A percentile compares a stretch with the other conserved stretches of the same genome.
Conservation (phyloP, 257 asterid species). For the Jaltomata sinuosa region DNA sequence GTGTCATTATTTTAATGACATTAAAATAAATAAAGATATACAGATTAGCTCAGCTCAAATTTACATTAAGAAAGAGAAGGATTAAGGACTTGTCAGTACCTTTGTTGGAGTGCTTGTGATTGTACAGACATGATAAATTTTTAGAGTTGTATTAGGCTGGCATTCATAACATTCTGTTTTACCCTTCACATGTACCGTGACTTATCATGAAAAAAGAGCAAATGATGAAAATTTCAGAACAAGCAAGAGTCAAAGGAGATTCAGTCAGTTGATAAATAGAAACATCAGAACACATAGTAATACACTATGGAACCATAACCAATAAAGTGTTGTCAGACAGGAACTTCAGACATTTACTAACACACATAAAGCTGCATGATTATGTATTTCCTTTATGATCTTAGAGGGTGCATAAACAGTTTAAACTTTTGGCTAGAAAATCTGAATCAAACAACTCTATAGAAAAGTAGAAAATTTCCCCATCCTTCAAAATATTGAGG, state of each 20-base stretch:
- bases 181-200: slow-evolving; percentile 89
- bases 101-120: slow-evolving; percentile 97
- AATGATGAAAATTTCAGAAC: neutral
- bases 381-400: neutral
- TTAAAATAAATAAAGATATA: neutral
- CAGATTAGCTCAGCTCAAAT: neutral
- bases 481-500: neutral
- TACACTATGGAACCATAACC: neutral
- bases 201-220: slow-evolving; percentile 37
- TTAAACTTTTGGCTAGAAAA: neutral
- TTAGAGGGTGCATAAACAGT: neutral
- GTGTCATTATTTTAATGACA: neutral
- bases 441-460: neutral
- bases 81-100: slow-evolving; percentile 30
- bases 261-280: slow-evolving; percentile 2
- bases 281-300: slow-evolving; percentile 6
- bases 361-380: neutral
- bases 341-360: neutral
- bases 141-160: slow-evolving; percentile 96
- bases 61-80: neutral
- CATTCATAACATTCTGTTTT: slow-evolving; percentile 96
- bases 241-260: neutral
- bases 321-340: neutral
- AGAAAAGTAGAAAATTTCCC: neutral
- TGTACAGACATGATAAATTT: slow-evolving; percentile 96